These are phyloP conservation scores for Plasmodium falciparum DNA, from an alignment of 169 alveolate species.

Conservation along the genomic window DNA sequence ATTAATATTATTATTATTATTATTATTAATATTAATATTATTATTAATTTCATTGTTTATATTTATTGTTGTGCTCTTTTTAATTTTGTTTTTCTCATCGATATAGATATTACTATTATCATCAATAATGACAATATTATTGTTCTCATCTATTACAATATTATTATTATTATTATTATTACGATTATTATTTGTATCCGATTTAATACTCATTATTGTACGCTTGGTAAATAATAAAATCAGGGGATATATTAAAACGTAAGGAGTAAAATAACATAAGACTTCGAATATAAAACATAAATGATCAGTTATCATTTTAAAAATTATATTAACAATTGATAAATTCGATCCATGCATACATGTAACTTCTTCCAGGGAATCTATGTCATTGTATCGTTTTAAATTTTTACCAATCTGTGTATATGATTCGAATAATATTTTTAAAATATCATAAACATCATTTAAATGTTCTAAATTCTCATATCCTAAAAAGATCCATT, in stretches of 20 bases:
- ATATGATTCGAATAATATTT: conserved; percentile 60
- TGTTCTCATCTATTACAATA: not conserved
- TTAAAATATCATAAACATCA: conserved; percentile 42
- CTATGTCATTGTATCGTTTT: conserved; percentile 28
- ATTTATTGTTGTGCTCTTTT: too few species aligned
- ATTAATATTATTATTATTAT: too few species aligned
- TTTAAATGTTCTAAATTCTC: conserved; percentile 50
- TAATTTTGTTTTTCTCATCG: too few species aligned
- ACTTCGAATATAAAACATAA: conserved; percentile 72
- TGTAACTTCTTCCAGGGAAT: conserved; percentile 69
- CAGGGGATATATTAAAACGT: conserved; percentile 57
- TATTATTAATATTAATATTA: too few species aligned
- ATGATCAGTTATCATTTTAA: conserved; percentile 59
- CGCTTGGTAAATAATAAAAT: conserved; percentile 28
- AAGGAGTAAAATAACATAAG: conserved; percentile 69
- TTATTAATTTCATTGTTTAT: too few species aligned
- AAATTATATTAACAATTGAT: conserved; percentile 43
- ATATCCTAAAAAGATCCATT: conserved; percentile 67
- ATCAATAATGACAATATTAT: too few species aligned
- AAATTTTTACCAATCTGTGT: conserved; percentile 32
- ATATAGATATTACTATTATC: too few species aligned
- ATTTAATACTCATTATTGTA: not conserved
- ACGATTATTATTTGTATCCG: not conserved
- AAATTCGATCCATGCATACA: conserved; percentile 29
- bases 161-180: not conserved